Evolutionary conservation across 2,329 filamentous ascomycete genomes (phyloP), one percentile per base, ranked within the genome.

Genomic region (Cercospora sojina): DNA sequence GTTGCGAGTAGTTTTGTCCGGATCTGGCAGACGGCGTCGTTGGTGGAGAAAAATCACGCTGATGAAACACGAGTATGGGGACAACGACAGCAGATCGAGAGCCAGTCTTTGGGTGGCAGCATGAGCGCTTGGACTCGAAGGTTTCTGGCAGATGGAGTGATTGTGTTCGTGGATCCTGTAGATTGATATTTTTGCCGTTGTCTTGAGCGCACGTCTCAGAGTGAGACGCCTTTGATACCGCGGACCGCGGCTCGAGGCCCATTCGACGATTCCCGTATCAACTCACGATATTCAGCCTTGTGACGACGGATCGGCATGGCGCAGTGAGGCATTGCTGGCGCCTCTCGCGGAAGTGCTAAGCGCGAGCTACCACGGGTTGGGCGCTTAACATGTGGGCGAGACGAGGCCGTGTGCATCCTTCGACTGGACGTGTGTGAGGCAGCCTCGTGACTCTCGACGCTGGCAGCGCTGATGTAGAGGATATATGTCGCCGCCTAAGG

Each of bases 371-470:
- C 53, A 35, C 12, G 29, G 20, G n/a, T n/a, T 43, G 47, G 60
- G 60, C 60, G 60, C 60, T 57, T 63, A 63, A 55, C 31, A 13
- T 10, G 23, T 53, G 23, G 23, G 29, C 56, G 49, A 62, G 29
- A 27, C 47, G 20, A 23, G 53, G 47, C 43, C 10, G 47, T 56
- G 43, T 18, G 31, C 12, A 20, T 35, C 18, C 32, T 27, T 41
- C 49, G 20, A 62, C 60, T 62, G 60, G 60, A 29, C 16, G 35
- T 23, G 20, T 56, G 29, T 20, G 20, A 27, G 49, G 13, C 12
- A 12, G 25, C 27, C 29, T 57, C 29, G 53, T 57, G 53, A 57
- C 25, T 18, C 10, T 2, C 9, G 20, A 35, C 18, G 51, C 51
- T 56, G 51, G 29, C 29, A n/a, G 51, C 31, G 51, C 8, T n/a